These are phyloP conservation scores for Termitomyces sp. DNA, from an alignment of 1,284 basidiomycete species.

Conservation along the genomic window DNA sequence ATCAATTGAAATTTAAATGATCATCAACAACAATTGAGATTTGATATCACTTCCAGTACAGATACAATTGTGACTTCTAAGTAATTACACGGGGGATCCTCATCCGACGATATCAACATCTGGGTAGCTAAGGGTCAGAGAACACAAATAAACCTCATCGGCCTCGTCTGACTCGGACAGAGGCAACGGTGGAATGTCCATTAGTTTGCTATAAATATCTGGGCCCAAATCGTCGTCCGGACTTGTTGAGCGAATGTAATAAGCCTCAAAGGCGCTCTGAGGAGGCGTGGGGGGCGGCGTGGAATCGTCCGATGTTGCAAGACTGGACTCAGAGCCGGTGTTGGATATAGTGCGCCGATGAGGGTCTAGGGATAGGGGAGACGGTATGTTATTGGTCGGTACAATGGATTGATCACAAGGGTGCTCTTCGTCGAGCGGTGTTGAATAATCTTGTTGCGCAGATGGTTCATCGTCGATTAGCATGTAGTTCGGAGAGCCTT, in stretches of 20 bases:
- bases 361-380: neutral
- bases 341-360: neutral
- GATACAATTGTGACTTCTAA: neutral
- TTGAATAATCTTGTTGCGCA: neutral
- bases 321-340: constrained; percentile 5
- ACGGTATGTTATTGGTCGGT: neutral
- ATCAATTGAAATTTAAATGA: neutral
- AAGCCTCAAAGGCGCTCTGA: neutral
- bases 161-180: constrained; percentile 13
- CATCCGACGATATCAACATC: constrained; percentile 7
- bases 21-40: too few species aligned
- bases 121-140: constrained; percentile 17
- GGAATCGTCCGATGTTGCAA: constrained; percentile 13
- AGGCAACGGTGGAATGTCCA: constrained; percentile 10
- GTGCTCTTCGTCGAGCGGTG: neutral
- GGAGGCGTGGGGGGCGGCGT: constrained; percentile 12
- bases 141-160: constrained; percentile 15
- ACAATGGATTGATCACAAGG: neutral
- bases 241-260: constrained; percentile 14
- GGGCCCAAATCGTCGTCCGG: constrained; percentile 3
- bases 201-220: constrained; percentile 8
- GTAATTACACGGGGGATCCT: neutral
- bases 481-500: neutral
- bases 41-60: too few species aligned
- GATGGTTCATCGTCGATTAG: neutral